Percentiles rank a stretch among this genome's conserved stretches.
phyloP scores from a whole-genome alignment of 106 monocot genomes.

The Xerophyta viscosa region DNA sequence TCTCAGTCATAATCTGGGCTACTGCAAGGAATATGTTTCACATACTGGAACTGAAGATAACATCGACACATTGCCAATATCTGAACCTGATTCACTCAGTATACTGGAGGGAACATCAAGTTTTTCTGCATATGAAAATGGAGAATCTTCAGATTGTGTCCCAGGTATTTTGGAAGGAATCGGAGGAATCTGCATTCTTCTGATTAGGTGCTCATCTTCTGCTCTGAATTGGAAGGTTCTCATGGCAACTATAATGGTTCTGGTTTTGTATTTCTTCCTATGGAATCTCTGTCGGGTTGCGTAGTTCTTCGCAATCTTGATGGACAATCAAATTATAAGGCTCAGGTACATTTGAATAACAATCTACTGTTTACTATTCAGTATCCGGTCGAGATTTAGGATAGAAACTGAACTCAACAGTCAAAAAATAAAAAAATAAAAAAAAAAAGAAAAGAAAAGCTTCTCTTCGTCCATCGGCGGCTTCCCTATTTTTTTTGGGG shows the following conservation, averaged over 20 bases:
- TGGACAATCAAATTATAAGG: too few species aligned
- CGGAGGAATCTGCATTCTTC: constrained; percentile 4
- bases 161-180: constrained; percentile 1
- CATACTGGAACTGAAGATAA: neutral
- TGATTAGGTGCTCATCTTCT: constrained; percentile 10
- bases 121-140: neutral
- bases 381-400: too few species aligned
- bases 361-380: too few species aligned
- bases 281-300: too few species aligned
- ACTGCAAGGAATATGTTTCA: neutral
- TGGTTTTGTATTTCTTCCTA: constrained; percentile 22
- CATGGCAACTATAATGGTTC: constrained; percentile 20
- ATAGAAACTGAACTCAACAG: too few species aligned
- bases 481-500: too few species aligned
- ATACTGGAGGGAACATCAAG: neutral
- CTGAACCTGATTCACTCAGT: neutral
- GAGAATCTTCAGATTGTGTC: neutral
- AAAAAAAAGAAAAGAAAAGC: too few species aligned
- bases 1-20: constrained; percentile 11
- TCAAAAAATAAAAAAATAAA: too few species aligned
- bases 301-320: too few species aligned
- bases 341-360: too few species aligned
- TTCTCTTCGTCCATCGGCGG: too few species aligned
- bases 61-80: too few species aligned
- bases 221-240: constrained; percentile 20